Base-by-base conservation (phyloP, 768 basidiomycete genomes). In the Russula olivacea region DNA sequence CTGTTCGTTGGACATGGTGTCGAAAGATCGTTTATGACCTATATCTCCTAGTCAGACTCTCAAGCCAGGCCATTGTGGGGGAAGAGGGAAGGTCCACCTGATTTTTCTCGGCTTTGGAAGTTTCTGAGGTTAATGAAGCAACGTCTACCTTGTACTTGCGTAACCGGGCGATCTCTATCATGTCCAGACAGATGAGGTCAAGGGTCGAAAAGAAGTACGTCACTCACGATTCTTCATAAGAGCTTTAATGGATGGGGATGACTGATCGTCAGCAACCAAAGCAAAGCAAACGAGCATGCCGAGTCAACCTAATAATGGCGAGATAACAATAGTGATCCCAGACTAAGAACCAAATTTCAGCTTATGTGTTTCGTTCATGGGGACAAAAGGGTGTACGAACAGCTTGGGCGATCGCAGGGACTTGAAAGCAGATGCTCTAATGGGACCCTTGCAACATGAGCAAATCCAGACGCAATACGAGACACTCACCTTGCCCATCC, bases 371-470 rank as follows among this genome's bases (percentile, higher is more conserved):
- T 21, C 25, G 12, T 19, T 23, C 17, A 19, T 19, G 28, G 41
- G 2, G 43, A n/a, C 11, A 43, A 40, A 34, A 45, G 6, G 45
- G 45, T 21, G 45, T 40, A 72, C 57, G 62, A 47, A 87, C 88
- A 61, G 81, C 76, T 45, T 80, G 82, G 10, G 84, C 84, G 38
- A 87, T 74, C 0, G 91, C 91, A 49, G 91, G 91, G 32, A 92
- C 76, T 74, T 93, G 91, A 70, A 93, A 93, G 73, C 91, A 93
- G 4, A 93, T 69, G 68, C 89, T 91, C 89, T 91, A 55, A 3
- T 9, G 2, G 15, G 28, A n/a, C 40, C 15, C n/a, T 6, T 38
- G 17, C n/a, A 25, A 41, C 28, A 11, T 47, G 19, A 28, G 25
- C 7, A 28, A 28, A 36, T 51, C 4, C 23, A 1, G 41, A 28